phyloP scores from a whole-genome alignment of 179 eudicot species.

The Spinacia oleracea region DNA sequence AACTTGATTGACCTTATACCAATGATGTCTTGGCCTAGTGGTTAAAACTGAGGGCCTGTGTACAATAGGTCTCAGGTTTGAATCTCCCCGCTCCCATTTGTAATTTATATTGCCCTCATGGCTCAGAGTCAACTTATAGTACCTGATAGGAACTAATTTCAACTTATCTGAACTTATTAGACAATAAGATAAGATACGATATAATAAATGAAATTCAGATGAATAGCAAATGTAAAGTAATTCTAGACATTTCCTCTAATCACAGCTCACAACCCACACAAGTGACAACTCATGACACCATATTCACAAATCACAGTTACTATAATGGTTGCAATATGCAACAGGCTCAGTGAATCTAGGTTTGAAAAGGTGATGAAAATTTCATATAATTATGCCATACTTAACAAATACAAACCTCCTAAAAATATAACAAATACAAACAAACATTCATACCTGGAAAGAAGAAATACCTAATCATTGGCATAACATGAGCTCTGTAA shows the following conservation, averaged over 20 bases:
- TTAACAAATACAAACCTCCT: not conserved
- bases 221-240: too few relatives aligned
- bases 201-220: too few relatives aligned
- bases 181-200: too few relatives aligned
- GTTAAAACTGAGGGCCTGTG: too few relatives aligned
- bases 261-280: not conserved
- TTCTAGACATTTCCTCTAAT: not conserved
- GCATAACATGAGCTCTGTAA: slow-evolving; percentile 22
- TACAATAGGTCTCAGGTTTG: too few relatives aligned
- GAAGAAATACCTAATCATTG: slow-evolving; percentile 19
- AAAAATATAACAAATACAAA: not conserved
- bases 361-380: not conserved
- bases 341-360: not conserved
- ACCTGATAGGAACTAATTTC: too few relatives aligned
- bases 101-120: too few relatives aligned
- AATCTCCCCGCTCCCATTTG: too few relatives aligned
- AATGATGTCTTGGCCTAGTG: too few relatives aligned
- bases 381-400: not conserved
- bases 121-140: too few relatives aligned
- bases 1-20: too few relatives aligned
- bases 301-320: not conserved
- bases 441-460: slow-evolving; percentile 27
- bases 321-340: not conserved
- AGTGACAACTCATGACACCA: not conserved
- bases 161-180: too few relatives aligned